Evolutionary conservation across 371 early-diverging fungal genomes (phyloP).

Genomic region (Mucor piriformis): DNA sequence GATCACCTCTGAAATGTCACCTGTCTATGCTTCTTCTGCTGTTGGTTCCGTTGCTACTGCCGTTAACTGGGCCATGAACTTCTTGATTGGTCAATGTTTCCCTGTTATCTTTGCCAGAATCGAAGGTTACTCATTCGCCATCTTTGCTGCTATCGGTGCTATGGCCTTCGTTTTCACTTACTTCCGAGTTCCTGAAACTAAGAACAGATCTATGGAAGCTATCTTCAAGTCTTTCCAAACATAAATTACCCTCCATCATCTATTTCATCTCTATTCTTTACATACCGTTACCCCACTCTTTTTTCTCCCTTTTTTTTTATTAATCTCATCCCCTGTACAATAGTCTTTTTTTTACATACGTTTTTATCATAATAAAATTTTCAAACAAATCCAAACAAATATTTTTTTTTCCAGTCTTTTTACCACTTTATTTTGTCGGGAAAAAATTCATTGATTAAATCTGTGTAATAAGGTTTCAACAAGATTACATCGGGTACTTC

Average conservation of each 20-base stretch:
- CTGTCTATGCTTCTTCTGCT: conserved; percentile 64
- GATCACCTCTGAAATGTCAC: conserved; percentile 72
- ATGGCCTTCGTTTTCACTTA: conserved; percentile 34
- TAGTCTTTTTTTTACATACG: background rate
- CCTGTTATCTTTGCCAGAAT: conserved; percentile 21
- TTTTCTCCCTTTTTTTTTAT: background rate
- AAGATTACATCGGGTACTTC: conserved; percentile 34
- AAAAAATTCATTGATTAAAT: conserved; percentile 57
- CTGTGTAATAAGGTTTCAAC: conserved; percentile 51
- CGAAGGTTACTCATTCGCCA: conserved; percentile 23
- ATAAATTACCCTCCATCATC: no score
- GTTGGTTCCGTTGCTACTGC: conserved; percentile 55
- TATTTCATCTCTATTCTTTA: background rate
- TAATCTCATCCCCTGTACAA: background rate
- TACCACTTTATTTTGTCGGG: conserved; percentile 58
- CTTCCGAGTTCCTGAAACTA: conserved; percentile 78
- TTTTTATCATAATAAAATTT: no score
- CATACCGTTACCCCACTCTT: background rate
- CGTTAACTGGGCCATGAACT: conserved; percentile 61
- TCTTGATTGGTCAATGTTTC: conserved; percentile 29
- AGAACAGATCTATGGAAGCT: conserved; percentile 66
- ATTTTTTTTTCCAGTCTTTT: no score
- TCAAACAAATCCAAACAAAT: no score
- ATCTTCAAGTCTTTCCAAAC: conserved; percentile 31
- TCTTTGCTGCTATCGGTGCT: conserved; percentile 32